Conservation (phyloP, 2,329 filamentous ascomycete genomes). For the Colletotrichum trifolii region DNA sequence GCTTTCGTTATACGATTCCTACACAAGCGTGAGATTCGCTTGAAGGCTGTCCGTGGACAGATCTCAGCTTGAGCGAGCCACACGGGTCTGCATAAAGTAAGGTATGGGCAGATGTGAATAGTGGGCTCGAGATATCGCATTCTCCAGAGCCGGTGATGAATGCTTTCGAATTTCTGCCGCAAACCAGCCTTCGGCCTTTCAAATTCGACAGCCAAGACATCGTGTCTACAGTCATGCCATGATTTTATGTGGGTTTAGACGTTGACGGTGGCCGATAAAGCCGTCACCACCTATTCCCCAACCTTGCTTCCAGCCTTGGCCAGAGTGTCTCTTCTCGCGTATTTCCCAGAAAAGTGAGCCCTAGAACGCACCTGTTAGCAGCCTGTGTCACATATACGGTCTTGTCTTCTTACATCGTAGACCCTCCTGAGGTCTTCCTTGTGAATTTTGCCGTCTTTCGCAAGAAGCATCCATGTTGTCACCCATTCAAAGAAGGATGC, state of each 20-base stretch:
- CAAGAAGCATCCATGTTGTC: constrained; percentile 63
- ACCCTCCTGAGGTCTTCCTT: constrained; percentile 66
- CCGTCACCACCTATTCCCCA: constrained; percentile 23
- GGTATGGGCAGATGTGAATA: too few relatives aligned
- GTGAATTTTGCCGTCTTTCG: constrained; percentile 62
- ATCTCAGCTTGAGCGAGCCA: not conserved
- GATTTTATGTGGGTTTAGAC: not conserved
- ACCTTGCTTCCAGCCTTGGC: constrained; percentile 24
- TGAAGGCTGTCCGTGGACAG: constrained; percentile 1
- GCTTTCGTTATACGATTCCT: constrained; percentile 59
- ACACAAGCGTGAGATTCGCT: constrained; percentile 53
- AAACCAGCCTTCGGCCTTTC: not conserved
- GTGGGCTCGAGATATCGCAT: too few relatives aligned
- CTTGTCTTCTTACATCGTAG: constrained; percentile 54
- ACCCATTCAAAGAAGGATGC: constrained; percentile 47
- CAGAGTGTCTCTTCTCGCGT: constrained; percentile 8
- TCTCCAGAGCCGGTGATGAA: too few relatives aligned
- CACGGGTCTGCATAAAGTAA: too few relatives aligned
- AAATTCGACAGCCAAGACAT: too few relatives aligned
- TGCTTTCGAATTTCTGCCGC: not conserved
- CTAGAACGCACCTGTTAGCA: constrained; percentile 50
- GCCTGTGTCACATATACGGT: constrained; percentile 33
- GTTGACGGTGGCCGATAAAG: not conserved
- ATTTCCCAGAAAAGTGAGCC: constrained; percentile 38
- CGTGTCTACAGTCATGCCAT: not conserved